Base-by-base conservation (phyloP, 176 grass and related monocot species). In the Oryza glaberrima region DNA sequence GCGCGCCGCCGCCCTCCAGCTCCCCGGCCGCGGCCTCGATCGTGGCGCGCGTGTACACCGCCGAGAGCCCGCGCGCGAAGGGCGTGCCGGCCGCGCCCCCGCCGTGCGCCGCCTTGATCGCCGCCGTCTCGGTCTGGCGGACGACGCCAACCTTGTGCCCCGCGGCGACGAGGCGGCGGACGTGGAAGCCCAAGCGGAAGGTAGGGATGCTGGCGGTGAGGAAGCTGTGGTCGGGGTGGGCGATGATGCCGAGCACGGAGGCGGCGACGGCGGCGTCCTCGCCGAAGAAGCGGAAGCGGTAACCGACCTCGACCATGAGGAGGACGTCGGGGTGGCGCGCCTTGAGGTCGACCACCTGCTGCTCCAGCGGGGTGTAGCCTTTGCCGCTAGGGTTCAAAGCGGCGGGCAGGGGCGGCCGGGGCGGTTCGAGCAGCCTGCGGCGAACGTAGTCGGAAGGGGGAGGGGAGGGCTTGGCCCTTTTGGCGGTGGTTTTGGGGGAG, bases 291-390 rank as follows among this genome's bases (percentile, higher is more conserved):
- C 93, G 85, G 90, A 90, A 95, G 80, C 72, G 74, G 84, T 98
- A 98, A 8, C 96, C 93, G 11, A 98, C 96, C 91, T 98, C 93
- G 72, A 98, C 79, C 93, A 94, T 98, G 77, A 98, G 86, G 67
- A 98, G 73, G 28, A 95, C 82, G 17, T 92, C 89, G 2, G 96
- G 88, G 72, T 98, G 84, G 76, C 78, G 75, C 26, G 89, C 73
- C 80, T 95, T 95, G 45, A 98, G 93, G 65, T 94, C 88, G 51
- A 90, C 34, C 2, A 98, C 93, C 80, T 98, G 93, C 45, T 88
- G 93, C 84, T 98, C 96, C 51, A 98, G 79, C 43, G 93, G 96
- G 19, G 96, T 98, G 73, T 95, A 95, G 4, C 65, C 84, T 34
- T 69, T 77, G 78, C 32, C 66, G 44, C 63, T 80, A 87, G 84